These are phyloP conservation scores for Moesziomyces parantarcticus DNA, from an alignment of 1,284 basidiomycete genomes.

Conservation along the genomic window DNA sequence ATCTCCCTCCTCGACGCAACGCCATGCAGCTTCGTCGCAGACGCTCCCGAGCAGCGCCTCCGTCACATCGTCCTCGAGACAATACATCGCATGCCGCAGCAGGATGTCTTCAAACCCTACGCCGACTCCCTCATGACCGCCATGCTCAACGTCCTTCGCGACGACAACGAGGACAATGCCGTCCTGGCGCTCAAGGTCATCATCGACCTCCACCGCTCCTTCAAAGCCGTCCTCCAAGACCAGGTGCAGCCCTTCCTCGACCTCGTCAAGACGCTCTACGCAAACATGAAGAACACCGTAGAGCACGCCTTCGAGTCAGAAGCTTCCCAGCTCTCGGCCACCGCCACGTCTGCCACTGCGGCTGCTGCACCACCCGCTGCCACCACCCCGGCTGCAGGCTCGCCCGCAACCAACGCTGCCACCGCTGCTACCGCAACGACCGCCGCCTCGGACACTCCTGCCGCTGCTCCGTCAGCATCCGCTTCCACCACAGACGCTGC, in stretches of 20 bases:
- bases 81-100: slow-evolving; percentile 84
- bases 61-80: slow-evolving; percentile 71
- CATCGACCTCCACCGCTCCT: slow-evolving; percentile 75
- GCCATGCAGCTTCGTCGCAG: slow-evolving; percentile 80
- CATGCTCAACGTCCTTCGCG: slow-evolving; percentile 82
- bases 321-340: slow-evolving; percentile 42
- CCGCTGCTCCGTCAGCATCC: too few relatives aligned
- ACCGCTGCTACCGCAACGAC: slow-evolving; percentile 6
- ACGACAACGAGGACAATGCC: slow-evolving; percentile 97
- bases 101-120: slow-evolving; percentile 81
- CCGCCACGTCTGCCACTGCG: not conserved
- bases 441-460: slow-evolving; percentile 1
- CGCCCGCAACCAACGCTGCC: slow-evolving; percentile 4
- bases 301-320: slow-evolving; percentile 76
- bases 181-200: slow-evolving; percentile 90
- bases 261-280: slow-evolving; percentile 79
- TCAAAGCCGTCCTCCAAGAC: slow-evolving; percentile 75
- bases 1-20: slow-evolving; percentile 82
- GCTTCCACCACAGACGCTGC: slow-evolving; percentile 15
- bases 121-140: slow-evolving; percentile 77
- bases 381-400: slow-evolving; percentile 5
- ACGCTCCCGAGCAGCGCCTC: slow-evolving; percentile 79
- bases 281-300: slow-evolving; percentile 80
- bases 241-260: slow-evolving; percentile 83
- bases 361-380: slow-evolving; percentile 2